These are phyloP conservation scores for Dichotomopilus funicola DNA, from an alignment of 2,329 filamentous ascomycete genomes.

Conservation along the genomic window DNA sequence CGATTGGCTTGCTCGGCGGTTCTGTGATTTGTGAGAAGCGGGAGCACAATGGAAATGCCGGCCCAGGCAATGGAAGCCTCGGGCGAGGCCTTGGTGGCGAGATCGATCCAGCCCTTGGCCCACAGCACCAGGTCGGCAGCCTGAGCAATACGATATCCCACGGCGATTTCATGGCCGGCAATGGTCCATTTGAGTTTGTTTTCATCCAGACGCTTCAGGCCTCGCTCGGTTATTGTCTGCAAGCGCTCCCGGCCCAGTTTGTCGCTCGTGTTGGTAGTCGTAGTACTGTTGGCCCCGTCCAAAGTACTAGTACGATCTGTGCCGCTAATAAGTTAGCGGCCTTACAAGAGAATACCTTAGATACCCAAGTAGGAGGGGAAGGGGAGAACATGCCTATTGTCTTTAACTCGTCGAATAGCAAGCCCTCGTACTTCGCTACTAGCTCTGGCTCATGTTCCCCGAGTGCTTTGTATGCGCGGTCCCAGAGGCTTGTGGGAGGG, in stretches of 20 bases:
- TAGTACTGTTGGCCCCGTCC: background rate
- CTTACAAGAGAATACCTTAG: background rate
- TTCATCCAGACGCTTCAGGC: constrained; percentile 13
- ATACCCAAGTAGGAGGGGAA: background rate
- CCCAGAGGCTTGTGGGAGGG: constrained; percentile 20
- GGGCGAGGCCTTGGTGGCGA: constrained; percentile 28
- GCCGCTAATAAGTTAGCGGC: background rate
- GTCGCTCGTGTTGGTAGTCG: background rate
- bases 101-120: constrained; percentile 23
- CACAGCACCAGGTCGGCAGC: constrained; percentile 18
- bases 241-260: constrained; percentile 15
- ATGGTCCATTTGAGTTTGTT: constrained; percentile 6
- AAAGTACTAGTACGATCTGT: background rate
- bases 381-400: background rate
- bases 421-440: constrained; percentile 23
- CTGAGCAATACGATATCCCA: constrained; percentile 21
- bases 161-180: background rate
- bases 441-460: constrained; percentile 14
- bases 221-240: background rate
- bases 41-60: constrained; percentile 33
- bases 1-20: constrained; percentile 27
- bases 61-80: constrained; percentile 29
- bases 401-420: constrained; percentile 16
- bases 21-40: constrained; percentile 29
- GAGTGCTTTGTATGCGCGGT: constrained; percentile 26